A percentile compares a stretch with the other conserved stretches of the same genome.
These are phyloP conservation scores for Lentithecium fluviatile DNA, from an alignment of 495 filamentous ascomycete genomes.

Conservation along the genomic window DNA sequence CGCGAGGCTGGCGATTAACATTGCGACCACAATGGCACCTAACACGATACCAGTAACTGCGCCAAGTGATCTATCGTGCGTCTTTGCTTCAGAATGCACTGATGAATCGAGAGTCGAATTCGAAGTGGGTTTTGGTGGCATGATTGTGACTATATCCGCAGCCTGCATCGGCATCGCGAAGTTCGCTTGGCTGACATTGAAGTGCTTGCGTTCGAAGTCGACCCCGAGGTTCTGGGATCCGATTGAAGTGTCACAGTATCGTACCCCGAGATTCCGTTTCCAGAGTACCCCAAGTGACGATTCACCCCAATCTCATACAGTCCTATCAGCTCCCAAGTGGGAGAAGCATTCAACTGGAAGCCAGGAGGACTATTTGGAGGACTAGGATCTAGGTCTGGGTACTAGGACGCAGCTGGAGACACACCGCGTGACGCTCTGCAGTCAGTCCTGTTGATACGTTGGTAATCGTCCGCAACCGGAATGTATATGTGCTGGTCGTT, in stretches of 20 bases:
- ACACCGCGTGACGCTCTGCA: neutral
- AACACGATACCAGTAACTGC: too few species aligned
- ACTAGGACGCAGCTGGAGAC: neutral
- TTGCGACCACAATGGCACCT: too few species aligned
- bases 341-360: constrained; percentile 2
- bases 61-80: too few species aligned
- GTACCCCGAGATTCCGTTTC: constrained; percentile 5
- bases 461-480: constrained; percentile 2
- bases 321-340: constrained; percentile 1
- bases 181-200: constrained; percentile 6
- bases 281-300: constrained; percentile 7
- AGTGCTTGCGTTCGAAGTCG: constrained; percentile 7
- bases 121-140: neutral
- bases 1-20: too few species aligned
- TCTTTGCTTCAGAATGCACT: too few species aligned
- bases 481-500: neutral
- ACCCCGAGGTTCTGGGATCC: constrained; percentile 45
- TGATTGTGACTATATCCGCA: constrained; percentile 41
- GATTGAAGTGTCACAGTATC: constrained; percentile 36
- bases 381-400: too few species aligned
- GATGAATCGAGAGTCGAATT: neutral
- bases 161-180: constrained; percentile 39
- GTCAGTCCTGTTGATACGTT: neutral
- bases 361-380: too few species aligned
- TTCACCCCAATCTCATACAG: neutral